These are phyloP conservation scores for Drosera capensis DNA, from an alignment of 148 eudicot species.

Conservation along the genomic window DNA sequence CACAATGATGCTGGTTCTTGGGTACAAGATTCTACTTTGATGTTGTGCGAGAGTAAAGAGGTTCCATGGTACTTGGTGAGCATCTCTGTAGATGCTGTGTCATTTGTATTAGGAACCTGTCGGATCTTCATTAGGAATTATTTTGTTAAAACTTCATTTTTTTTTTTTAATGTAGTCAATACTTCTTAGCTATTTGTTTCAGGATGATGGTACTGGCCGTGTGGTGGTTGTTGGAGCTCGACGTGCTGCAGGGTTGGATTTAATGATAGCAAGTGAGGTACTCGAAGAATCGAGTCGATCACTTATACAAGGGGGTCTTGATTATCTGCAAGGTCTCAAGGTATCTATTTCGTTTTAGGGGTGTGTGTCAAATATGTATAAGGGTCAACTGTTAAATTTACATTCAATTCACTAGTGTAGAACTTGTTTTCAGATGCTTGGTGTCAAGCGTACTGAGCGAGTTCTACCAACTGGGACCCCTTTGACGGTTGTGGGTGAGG, in stretches of 20 bases:
- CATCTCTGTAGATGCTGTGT: neutral
- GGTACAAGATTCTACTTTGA: conserved; percentile 92
- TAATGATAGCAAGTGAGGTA: conserved; percentile 85
- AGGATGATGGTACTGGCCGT: conserved; percentile 96
- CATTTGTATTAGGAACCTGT: neutral
- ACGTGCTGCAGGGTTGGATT: conserved; percentile 73
- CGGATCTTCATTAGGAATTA: neutral
- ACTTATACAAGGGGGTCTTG: conserved; percentile 77
- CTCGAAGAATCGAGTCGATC: conserved; percentile 90
- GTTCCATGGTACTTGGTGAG: conserved; percentile 94
- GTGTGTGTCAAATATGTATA: neutral
- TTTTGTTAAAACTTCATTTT: neutral
- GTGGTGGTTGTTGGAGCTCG: conserved; percentile 76
- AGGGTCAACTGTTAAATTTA: neutral
- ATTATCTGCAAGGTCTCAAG: conserved; percentile 91
- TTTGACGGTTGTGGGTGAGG: conserved; percentile 64
- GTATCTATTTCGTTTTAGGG: conserved; percentile 18
- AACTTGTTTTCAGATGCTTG: conserved; percentile 63
- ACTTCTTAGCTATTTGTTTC: conserved; percentile 4
- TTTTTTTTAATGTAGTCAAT: neutral
- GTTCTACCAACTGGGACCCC: conserved; percentile 91
- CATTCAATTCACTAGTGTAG: conserved; percentile 7
- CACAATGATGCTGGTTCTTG: conserved; percentile 99
- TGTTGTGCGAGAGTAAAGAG: conserved; percentile 82
- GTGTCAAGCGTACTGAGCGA: conserved; percentile 87